These are phyloP conservation scores for Xylogone sp. DNA, from an alignment of 2,329 filamentous ascomycete species.

Conservation along the genomic window DNA sequence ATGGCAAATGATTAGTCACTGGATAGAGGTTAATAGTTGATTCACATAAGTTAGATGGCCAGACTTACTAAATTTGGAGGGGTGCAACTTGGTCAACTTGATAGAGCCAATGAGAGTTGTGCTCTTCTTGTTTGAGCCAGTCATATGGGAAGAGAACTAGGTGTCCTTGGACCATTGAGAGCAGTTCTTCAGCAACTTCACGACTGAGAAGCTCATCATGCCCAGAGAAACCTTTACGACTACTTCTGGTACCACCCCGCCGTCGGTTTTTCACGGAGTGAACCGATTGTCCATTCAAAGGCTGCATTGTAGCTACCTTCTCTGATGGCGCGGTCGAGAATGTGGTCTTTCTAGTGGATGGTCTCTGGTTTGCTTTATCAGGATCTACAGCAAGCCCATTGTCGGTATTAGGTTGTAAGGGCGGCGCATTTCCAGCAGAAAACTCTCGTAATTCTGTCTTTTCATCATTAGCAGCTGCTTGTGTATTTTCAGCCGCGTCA, in stretches of 20 bases:
- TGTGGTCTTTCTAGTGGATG: conserved; percentile 49
- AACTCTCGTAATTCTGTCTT: conserved; percentile 12
- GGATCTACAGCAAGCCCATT: conserved; percentile 40
- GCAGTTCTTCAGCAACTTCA: conserved; percentile 74
- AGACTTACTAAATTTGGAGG: conserved; percentile 88
- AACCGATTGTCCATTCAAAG: conserved; percentile 3
- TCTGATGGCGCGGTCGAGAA: conserved; percentile 40
- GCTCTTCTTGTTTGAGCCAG: conserved; percentile 89
- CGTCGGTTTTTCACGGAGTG: conserved; percentile 56
- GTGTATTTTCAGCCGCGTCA: conserved; percentile 16
- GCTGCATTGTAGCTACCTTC: conserved; percentile 2
- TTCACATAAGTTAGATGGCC: background rate
- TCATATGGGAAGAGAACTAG: conserved; percentile 93
- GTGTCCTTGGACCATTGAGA: conserved; percentile 80
- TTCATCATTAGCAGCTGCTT: conserved; percentile 20
- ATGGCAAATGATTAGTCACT: conserved; percentile 17
- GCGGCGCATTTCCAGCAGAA: conserved; percentile 35
- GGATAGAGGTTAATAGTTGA: conserved; percentile 1
- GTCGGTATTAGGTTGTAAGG: conserved; percentile 38
- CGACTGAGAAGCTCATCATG: conserved; percentile 73
- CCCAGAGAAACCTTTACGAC: conserved; percentile 57
- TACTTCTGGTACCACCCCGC: conserved; percentile 62
- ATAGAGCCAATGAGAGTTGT: conserved; percentile 93
- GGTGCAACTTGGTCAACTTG: conserved; percentile 94
- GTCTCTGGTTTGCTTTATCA: conserved; percentile 29